Evolutionary conservation across 2,329 filamentous ascomycete genomes (phyloP).

Genomic region (Diaporthe sp.): DNA sequence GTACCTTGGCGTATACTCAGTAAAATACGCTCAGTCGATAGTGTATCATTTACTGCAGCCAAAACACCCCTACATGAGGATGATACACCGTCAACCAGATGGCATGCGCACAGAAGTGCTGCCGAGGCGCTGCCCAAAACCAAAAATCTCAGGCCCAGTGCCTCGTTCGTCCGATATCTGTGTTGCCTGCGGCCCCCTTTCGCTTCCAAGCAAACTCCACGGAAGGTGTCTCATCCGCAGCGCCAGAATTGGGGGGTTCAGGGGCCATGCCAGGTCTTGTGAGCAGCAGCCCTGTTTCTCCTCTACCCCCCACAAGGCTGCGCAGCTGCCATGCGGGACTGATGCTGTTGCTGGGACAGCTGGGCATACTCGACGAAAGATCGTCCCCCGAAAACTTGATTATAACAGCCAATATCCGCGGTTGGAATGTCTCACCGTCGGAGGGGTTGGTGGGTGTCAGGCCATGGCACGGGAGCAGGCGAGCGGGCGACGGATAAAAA

Average conservation of each 20-base stretch:
- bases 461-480: not conserved
- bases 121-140: not conserved
- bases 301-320: not conserved
- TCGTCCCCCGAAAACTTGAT: not conserved
- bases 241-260: conserved; percentile 5
- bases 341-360: not conserved
- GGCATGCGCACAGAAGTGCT: conserved; percentile 15
- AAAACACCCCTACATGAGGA: not conserved
- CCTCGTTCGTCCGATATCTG: conserved; percentile 17
- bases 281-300: not conserved
- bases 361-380: not conserved
- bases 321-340: not conserved
- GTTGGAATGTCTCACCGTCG: not conserved
- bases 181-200: not conserved
- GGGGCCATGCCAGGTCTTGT: not conserved
- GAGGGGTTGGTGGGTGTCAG: not conserved
- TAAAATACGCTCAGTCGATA: not conserved
- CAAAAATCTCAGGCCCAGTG: not conserved
- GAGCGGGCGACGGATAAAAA: conserved; percentile 2
- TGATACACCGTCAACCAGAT: conserved; percentile 9
- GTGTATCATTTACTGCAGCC: not conserved
- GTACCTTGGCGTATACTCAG: not conserved
- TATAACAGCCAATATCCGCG: not conserved
- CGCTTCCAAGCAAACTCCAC: not conserved
- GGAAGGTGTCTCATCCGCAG: conserved; percentile 20